A percentile compares a stretch with the other conserved stretches of the same genome.
phyloP scores from a whole-genome alignment of 2,329 filamentous ascomycete genomes.

The Hypoxylon sp. region DNA sequence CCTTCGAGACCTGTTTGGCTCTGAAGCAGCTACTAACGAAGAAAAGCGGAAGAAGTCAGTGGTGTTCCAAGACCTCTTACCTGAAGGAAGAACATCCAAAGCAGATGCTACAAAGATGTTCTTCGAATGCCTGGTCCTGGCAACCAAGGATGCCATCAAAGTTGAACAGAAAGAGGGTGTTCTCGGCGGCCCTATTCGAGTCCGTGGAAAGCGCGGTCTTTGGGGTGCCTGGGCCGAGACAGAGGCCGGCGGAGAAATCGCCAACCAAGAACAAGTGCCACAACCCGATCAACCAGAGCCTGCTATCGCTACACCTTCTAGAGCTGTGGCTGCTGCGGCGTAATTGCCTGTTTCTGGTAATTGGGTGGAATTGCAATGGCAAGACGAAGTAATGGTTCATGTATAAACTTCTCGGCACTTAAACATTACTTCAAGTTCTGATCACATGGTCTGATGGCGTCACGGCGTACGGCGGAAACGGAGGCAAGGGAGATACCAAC shows the following conservation, averaged over 20 bases:
- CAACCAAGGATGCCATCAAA: constrained; percentile 98
- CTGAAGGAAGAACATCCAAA: constrained; percentile 83
- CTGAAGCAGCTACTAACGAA: constrained; percentile 76
- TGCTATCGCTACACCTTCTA: constrained; percentile 54
- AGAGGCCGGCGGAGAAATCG: constrained; percentile 75
- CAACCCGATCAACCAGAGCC: constrained; percentile 53
- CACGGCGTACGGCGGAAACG: constrained; percentile 49
- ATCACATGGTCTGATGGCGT: constrained; percentile 51
- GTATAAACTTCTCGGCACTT: constrained; percentile 55
- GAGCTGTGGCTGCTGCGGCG: constrained; percentile 52
- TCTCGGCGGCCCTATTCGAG: constrained; percentile 84
- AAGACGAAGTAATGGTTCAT: constrained; percentile 51
- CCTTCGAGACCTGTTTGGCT: constrained; percentile 87
- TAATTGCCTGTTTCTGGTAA: constrained; percentile 36
- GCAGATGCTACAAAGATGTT: constrained; percentile 99
- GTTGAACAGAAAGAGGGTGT: constrained; percentile 84
- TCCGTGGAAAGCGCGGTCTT: constrained; percentile 92
- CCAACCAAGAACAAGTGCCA: constrained; percentile 62
- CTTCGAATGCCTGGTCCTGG: constrained; percentile 95
- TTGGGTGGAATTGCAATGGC: constrained; percentile 38
- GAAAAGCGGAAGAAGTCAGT: constrained; percentile 83
- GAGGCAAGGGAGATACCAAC: constrained; percentile 54
- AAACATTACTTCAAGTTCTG: constrained; percentile 46
- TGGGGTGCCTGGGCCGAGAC: constrained; percentile 97
- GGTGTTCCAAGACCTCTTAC: constrained; percentile 91